Percentiles rank a stretch among this genome's conserved stretches.
These are phyloP conservation scores for Cladobotryum mycophilum DNA, from an alignment of 2,329 filamentous ascomycete genomes.

Conservation along the genomic window DNA sequence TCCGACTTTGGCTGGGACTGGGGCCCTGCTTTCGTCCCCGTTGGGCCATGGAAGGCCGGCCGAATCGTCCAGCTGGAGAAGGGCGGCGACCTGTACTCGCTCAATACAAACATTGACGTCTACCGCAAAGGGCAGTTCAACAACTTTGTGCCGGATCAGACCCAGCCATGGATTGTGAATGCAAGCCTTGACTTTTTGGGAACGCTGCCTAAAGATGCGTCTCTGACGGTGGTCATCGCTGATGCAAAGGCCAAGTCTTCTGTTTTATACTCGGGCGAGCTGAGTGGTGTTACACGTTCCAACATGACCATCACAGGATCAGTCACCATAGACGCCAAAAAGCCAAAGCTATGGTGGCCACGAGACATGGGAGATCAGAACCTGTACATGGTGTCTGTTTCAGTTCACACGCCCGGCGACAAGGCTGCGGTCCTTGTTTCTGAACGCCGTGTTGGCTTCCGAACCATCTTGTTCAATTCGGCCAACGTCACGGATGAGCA, in stretches of 20 bases:
- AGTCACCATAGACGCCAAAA: too few species aligned
- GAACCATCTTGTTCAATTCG: slow-evolving; percentile 32
- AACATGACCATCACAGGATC: too few species aligned
- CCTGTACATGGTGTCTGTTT: too few species aligned
- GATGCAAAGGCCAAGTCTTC: too few species aligned
- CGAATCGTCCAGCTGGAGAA: slow-evolving; percentile 46
- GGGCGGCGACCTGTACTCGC: slow-evolving; percentile 23
- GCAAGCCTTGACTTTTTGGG: slow-evolving; percentile 54
- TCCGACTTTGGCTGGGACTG: slow-evolving; percentile 61
- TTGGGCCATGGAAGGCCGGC: slow-evolving; percentile 57
- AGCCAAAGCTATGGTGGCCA: too few species aligned
- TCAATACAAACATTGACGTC: slow-evolving; percentile 47
- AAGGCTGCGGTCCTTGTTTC: too few species aligned
- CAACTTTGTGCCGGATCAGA: slow-evolving; percentile 51
- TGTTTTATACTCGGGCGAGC: too few species aligned
- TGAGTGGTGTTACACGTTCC: too few species aligned
- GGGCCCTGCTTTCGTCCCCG: slow-evolving; percentile 55
- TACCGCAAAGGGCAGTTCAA: slow-evolving; percentile 54
- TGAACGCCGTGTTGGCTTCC: too few species aligned
- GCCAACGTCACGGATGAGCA: slow-evolving; percentile 48
- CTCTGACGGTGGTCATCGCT: slow-evolving; percentile 33
- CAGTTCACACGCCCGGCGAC: too few species aligned
- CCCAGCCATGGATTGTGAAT: slow-evolving; percentile 53
- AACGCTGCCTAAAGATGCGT: slow-evolving; percentile 34
- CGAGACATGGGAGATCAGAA: too few species aligned